Evolutionary conservation across 176 grass and related monocot genomes (phyloP).

Genomic region (Ensete ventricosum): DNA sequence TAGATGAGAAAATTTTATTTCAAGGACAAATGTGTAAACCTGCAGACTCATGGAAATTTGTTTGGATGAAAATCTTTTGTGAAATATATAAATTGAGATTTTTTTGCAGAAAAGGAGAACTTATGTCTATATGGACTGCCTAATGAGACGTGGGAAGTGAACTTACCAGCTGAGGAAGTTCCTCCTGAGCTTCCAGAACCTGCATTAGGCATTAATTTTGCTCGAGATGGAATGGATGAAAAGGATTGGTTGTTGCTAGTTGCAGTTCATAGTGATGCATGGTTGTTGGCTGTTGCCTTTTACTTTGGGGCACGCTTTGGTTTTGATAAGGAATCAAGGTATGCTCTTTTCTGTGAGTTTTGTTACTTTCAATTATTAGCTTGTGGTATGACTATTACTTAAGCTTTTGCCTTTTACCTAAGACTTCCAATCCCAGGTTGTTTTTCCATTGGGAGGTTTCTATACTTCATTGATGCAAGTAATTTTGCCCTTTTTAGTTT

Average conservation of each 20-base stretch:
- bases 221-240: constrained; percentile 6
- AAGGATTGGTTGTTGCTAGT: background rate
- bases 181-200: constrained; percentile 11
- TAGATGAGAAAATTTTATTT: background rate
- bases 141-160: constrained; percentile 12
- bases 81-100: background rate
- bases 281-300: background rate
- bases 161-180: constrained; percentile 19
- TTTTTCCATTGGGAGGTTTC: no score
- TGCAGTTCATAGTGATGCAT: constrained; percentile 3
- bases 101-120: constrained; percentile 16
- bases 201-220: constrained; percentile 3
- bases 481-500: no score
- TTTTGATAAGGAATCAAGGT: constrained; percentile 10
- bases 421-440: no score
- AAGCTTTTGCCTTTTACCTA: no score
- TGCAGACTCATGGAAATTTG: no score
- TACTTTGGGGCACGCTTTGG: constrained; percentile 2
- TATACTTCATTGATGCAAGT: no score
- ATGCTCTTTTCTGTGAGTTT: no score
- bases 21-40: background rate
- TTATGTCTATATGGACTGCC: constrained; percentile 15
- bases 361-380: no score
- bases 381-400: no score
- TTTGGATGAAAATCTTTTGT: background rate